Evolutionary conservation across 1,284 basidiomycete species (phyloP).

Genomic region (Malassezia sympodialis): DNA sequence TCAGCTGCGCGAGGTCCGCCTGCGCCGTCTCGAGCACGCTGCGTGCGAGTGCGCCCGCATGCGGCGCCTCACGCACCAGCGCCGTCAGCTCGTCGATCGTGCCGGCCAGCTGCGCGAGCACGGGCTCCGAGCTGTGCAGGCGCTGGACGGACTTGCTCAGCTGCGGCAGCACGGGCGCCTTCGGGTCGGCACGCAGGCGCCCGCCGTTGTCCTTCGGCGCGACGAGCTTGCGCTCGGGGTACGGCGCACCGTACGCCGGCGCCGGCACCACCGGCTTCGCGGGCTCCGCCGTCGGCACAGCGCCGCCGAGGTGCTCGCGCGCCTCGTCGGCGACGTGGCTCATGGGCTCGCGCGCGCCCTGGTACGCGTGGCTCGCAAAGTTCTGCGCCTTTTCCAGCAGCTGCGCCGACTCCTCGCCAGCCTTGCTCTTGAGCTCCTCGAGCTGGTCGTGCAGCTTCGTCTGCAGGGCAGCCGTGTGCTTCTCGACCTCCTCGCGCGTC

Average conservation of each 20-base stretch:
- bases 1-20: slow-evolving; percentile 70
- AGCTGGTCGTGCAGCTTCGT: slow-evolving; percentile 24
- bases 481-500: slow-evolving; percentile 30
- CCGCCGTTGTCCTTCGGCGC: slow-evolving; percentile 24
- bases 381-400: slow-evolving; percentile 20
- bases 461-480: slow-evolving; percentile 17
- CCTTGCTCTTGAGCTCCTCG: slow-evolving; percentile 49
- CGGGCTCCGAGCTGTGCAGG: slow-evolving; percentile 67
- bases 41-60: slow-evolving; percentile 55
- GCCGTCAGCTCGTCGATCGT: slow-evolving; percentile 86
- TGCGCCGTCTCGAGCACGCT: slow-evolving; percentile 55
- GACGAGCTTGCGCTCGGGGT: slow-evolving; percentile 32
- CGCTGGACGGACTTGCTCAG: slow-evolving; percentile 71
- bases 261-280: slow-evolving; percentile 15
- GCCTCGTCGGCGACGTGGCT: slow-evolving; percentile 21
- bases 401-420: slow-evolving; percentile 9
- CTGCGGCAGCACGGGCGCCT: slow-evolving; percentile 54
- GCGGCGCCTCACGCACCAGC: slow-evolving; percentile 56
- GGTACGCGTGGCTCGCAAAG: slow-evolving; percentile 22
- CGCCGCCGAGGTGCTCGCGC: slow-evolving; percentile 23
- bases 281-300: slow-evolving; percentile 29
- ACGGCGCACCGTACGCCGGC: slow-evolving; percentile 25
- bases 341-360: slow-evolving; percentile 11
- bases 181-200: slow-evolving; percentile 34
- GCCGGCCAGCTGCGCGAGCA: slow-evolving; percentile 78